Evolutionary conservation across 805 yeast species (phyloP).

Genomic region (Yarrowia sp.): DNA sequence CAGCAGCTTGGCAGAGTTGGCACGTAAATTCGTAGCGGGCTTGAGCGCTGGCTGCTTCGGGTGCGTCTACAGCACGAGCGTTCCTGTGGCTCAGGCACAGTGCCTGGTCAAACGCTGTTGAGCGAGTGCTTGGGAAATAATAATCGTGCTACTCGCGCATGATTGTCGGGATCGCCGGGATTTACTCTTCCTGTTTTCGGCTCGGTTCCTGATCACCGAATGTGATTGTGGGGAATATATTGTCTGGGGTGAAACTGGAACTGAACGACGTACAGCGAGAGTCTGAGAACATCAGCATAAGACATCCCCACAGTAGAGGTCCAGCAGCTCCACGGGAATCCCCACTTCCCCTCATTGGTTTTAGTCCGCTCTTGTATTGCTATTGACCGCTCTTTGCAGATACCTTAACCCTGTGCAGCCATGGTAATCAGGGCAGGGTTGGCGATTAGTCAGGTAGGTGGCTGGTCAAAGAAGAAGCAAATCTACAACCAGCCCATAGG

Average conservation of each 20-base stretch:
- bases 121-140: too few relatives aligned
- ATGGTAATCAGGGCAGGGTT: slow-evolving; percentile 1
- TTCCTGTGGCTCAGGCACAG: too few relatives aligned
- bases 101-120: too few relatives aligned
- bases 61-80: too few relatives aligned
- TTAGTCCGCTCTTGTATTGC: not conserved
- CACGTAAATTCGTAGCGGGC: too few relatives aligned
- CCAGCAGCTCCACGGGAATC: not conserved
- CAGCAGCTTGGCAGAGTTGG: not conserved
- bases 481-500: too few relatives aligned
- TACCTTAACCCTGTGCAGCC: not conserved
- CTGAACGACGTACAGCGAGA: too few relatives aligned
- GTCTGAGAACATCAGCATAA: too few relatives aligned
- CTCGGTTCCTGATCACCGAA: slow-evolving; percentile 23
- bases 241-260: not conserved
- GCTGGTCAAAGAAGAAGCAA: too few relatives aligned
- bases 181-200: slow-evolving; percentile 14
- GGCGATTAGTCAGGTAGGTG: too few relatives aligned
- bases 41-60: not conserved
- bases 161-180: slow-evolving; percentile 3
- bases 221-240: not conserved
- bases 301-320: too few relatives aligned
- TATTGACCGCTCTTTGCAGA: not conserved
- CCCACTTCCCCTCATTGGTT: not conserved
- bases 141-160: not conserved